Conservation (phyloP, 2,329 filamentous ascomycete species). For the Whalleya microplaca region DNA sequence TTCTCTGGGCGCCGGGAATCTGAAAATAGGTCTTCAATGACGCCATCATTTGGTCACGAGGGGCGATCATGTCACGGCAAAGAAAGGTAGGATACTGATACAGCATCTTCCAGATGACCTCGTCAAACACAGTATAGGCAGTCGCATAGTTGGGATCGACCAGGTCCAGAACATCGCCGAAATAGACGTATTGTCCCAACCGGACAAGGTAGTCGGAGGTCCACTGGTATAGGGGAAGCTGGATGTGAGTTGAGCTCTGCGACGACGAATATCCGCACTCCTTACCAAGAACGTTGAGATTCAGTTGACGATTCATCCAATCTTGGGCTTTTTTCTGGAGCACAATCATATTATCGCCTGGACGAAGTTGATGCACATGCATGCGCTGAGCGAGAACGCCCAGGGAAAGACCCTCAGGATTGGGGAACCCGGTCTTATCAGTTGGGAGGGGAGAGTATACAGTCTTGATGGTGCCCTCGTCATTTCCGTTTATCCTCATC, state of each 20-base stretch:
- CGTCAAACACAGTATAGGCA: constrained; percentile 30
- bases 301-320: constrained; percentile 13
- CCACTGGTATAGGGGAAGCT: constrained; percentile 26
- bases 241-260: background rate
- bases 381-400: constrained; percentile 20
- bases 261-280: constrained; percentile 3
- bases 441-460: constrained; percentile 22
- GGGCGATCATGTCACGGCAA: constrained; percentile 19
- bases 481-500: constrained; percentile 25
- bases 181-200: constrained; percentile 27
- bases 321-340: constrained; percentile 21
- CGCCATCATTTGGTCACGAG: constrained; percentile 7
- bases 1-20: constrained; percentile 11
- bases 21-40: constrained; percentile 23
- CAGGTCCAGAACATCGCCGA: constrained; percentile 23
- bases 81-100: constrained; percentile 34
- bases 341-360: constrained; percentile 21
- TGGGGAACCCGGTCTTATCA: constrained; percentile 31
- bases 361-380: constrained; percentile 30
- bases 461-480: constrained; percentile 19
- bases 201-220: constrained; percentile 28
- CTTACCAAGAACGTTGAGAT: constrained; percentile 6
- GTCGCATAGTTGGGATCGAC: constrained; percentile 21
- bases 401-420: constrained; percentile 26
- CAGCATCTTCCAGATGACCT: constrained; percentile 33